A percentile compares a stretch with the other conserved stretches of the same genome.
Evolutionary conservation across 2,329 filamentous ascomycete species (phyloP).

Genomic region (Periconia digitata): DNA sequence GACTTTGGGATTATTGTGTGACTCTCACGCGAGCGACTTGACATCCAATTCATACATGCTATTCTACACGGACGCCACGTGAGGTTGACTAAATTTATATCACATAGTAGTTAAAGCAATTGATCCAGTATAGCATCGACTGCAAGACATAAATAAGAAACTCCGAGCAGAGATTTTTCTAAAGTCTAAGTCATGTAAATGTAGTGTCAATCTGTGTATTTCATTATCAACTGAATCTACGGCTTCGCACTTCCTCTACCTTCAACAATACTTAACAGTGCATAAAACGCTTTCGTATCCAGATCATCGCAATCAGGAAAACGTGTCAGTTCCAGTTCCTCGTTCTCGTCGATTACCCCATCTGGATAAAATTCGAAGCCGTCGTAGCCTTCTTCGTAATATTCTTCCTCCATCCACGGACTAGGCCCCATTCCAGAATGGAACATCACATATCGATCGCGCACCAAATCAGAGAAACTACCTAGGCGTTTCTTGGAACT

Average conservation of each 20-base stretch:
- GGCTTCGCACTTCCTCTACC: not conserved
- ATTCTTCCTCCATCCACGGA: slow-evolving; percentile 5
- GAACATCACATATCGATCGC: slow-evolving; percentile 8
- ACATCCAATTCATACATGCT: too few species aligned
- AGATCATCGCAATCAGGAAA: slow-evolving; percentile 4
- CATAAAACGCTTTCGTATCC: slow-evolving; percentile 4
- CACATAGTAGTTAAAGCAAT: too few species aligned
- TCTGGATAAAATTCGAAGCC: not conserved
- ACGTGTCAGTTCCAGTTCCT: not conserved
- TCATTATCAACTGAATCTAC: too few species aligned
- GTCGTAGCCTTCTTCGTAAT: not conserved
- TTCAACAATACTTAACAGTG: slow-evolving; percentile 6
- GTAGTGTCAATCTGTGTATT: too few species aligned
- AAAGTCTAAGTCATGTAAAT: too few species aligned
- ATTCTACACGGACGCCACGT: too few species aligned
- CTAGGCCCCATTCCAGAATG: slow-evolving; percentile 2
- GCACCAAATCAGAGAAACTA: not conserved
- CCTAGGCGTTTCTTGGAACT: slow-evolving; percentile 16
- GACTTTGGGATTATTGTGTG: too few species aligned
- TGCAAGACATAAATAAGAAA: too few species aligned
- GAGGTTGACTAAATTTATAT: too few species aligned
- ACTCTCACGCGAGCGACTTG: too few species aligned
- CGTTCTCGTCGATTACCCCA: not conserved
- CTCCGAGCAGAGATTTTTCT: too few species aligned
- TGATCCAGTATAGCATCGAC: too few species aligned